Conservation (phyloP, 2,329 filamentous ascomycete genomes). For the Phaeomoniella chlamydospora region DNA sequence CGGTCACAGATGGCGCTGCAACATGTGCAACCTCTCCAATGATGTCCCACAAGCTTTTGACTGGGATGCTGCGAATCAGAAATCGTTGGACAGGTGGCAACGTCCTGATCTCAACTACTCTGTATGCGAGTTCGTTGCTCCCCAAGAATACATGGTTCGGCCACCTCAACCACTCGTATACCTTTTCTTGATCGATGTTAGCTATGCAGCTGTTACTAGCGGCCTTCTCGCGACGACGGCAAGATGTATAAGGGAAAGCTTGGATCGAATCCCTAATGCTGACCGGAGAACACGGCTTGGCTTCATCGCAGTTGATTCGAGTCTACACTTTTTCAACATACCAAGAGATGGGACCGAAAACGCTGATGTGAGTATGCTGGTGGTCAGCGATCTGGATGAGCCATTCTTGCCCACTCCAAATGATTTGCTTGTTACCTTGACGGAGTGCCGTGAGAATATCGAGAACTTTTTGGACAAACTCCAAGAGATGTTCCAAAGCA, state of each 20-base stretch:
- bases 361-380: constrained; percentile 77
- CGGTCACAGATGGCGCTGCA: constrained; percentile 95
- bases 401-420: constrained; percentile 90
- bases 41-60: constrained; percentile 99
- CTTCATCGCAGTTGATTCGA: constrained; percentile 90
- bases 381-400: constrained; percentile 89
- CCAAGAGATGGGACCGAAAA: constrained; percentile 77
- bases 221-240: constrained; percentile 85
- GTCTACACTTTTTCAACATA: constrained; percentile 90
- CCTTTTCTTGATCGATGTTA: constrained; percentile 89
- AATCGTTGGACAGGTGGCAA: constrained; percentile 83
- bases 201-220: constrained; percentile 75
- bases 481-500: constrained; percentile 93
- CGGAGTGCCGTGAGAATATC: constrained; percentile 78
- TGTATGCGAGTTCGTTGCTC: constrained; percentile 95
- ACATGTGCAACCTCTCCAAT: constrained; percentile 98
- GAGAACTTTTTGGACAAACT: constrained; percentile 83
- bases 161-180: constrained; percentile 92
- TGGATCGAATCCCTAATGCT: constrained; percentile 96
- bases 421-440: constrained; percentile 77
- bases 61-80: constrained; percentile 87
- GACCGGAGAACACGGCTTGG: constrained; percentile 84
- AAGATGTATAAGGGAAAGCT: constrained; percentile 83
- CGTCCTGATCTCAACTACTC: constrained; percentile 85
- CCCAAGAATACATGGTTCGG: constrained; percentile 98